Percentiles rank a stretch among this genome's conserved stretches.
These are phyloP conservation scores for Naganishia randhawae DNA, from an alignment of 768 basidiomycete genomes.

Conservation along the genomic window DNA sequence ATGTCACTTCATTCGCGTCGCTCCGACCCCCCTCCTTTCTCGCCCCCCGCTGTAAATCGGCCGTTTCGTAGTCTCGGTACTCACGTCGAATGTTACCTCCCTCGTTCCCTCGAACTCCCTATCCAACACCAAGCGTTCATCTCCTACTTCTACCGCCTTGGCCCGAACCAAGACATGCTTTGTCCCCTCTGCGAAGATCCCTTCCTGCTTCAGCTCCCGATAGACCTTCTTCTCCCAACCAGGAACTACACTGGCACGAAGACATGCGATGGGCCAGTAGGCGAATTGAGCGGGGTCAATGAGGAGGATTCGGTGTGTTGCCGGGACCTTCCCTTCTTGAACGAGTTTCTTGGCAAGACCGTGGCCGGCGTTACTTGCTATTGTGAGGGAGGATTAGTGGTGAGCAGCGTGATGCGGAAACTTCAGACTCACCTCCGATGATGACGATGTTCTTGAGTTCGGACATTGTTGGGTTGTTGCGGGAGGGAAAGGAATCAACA, in stretches of 20 bases:
- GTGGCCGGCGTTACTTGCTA: conserved; percentile 41
- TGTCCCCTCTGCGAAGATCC: conserved; percentile 37
- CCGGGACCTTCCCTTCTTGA: conserved; percentile 30
- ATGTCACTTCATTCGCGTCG: no score
- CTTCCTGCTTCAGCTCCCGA: conserved; percentile 35
- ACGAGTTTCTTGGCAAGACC: conserved; percentile 36
- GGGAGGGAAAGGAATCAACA: background rate
- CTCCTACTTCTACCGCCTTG: conserved; percentile 42
- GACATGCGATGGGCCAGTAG: conserved; percentile 40
- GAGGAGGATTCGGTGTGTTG: conserved; percentile 41
- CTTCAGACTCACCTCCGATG: conserved; percentile 40
- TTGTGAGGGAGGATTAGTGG: background rate
- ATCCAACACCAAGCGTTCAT: conserved; percentile 40
- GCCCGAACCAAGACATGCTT: conserved; percentile 41
- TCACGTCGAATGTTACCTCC: conserved; percentile 44
- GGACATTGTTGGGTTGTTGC: conserved; percentile 32
- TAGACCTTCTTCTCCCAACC: conserved; percentile 45
- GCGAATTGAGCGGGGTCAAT: conserved; percentile 39
- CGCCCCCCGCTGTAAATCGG: no score
- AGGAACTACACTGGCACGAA: conserved; percentile 44
- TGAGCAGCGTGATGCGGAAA: conserved; percentile 1
- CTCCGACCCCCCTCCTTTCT: no score
- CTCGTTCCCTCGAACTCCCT: conserved; percentile 43
- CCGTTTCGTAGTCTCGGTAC: no score
- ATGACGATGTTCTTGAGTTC: conserved; percentile 46